Evolutionary conservation across 192 early-diverging fungal genomes (phyloP).

Genomic region (Dimargaris cristalligena): DNA sequence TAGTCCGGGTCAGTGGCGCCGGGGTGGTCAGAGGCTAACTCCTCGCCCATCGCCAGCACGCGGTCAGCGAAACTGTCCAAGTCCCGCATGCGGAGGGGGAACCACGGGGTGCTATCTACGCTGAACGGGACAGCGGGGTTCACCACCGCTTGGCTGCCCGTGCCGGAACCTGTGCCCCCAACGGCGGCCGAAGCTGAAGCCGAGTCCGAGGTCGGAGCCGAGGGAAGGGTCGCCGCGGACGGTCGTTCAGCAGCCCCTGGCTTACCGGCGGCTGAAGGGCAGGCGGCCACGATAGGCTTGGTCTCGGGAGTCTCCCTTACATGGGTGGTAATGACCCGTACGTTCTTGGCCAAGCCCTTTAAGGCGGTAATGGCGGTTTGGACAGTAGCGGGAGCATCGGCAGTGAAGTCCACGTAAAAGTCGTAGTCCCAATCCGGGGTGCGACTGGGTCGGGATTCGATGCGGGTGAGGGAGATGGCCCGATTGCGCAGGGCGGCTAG

Average conservation of each 20-base stretch:
- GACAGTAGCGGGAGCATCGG: constrained; percentile 40
- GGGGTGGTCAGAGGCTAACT: constrained; percentile 80
- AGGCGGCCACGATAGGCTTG: too few species aligned
- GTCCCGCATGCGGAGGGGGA: constrained; percentile 82
- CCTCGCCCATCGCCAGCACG: constrained; percentile 83
- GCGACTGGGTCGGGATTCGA: constrained; percentile 82
- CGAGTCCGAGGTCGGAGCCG: not conserved
- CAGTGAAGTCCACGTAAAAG: constrained; percentile 84
- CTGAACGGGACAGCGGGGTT: constrained; percentile 78
- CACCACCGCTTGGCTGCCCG: constrained; percentile 79
- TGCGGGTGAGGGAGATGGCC: constrained; percentile 75
- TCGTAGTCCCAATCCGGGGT: constrained; percentile 70
- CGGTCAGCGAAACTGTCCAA: constrained; percentile 84
- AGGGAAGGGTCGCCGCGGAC: not conserved
- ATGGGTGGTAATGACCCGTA: constrained; percentile 33
- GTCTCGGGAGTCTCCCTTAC: too few species aligned
- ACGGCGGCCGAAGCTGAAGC: too few species aligned
- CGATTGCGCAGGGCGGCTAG: constrained; percentile 50
- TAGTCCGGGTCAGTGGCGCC: constrained; percentile 78
- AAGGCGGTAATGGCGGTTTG: constrained; percentile 40
- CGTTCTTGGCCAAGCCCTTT: constrained; percentile 47
- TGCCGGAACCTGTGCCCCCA: constrained; percentile 76
- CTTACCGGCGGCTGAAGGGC: too few species aligned
- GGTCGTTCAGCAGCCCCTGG: too few species aligned
- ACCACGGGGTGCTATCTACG: constrained; percentile 66